Percentiles rank a stretch among this genome's conserved stretches.
Evolutionary conservation across 139 green algal genomes (phyloP).

Genomic region (Chlorella vulgaris): DNA sequence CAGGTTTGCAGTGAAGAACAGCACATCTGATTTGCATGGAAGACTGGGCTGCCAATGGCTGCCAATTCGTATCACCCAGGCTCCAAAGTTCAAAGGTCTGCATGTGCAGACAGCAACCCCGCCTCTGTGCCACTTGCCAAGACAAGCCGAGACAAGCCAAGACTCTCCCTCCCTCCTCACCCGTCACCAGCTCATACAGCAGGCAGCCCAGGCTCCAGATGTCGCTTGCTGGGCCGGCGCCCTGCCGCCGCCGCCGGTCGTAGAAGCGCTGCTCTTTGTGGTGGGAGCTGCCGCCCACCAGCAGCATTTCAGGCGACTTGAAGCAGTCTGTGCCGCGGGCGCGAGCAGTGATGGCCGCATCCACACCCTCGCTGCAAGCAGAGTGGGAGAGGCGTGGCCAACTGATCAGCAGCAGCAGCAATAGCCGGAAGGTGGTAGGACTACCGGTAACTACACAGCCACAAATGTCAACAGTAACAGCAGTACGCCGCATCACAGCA

Average conservation of each 20-base stretch:
- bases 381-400: too few relatives aligned
- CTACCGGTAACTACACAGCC: too few relatives aligned
- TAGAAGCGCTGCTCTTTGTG: constrained; percentile 28
- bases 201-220: constrained; percentile 88
- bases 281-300: constrained; percentile 51
- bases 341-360: constrained; percentile 24
- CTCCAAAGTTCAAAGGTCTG: too few relatives aligned
- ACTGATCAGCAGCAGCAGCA: too few relatives aligned
- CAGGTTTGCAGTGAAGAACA: neutral
- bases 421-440: too few relatives aligned
- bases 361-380: constrained; percentile 1
- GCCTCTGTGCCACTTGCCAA: too few relatives aligned
- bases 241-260: constrained; percentile 50
- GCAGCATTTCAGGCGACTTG: constrained; percentile 89
- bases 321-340: constrained; percentile 81
- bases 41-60: too few relatives aligned
- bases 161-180: constrained; percentile 21
- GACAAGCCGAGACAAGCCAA: neutral
- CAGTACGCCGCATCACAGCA: too few relatives aligned
- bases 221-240: constrained; percentile 71
- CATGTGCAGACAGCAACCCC: too few relatives aligned
- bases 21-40: too few relatives aligned
- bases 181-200: constrained; percentile 85
- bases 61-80: too few relatives aligned
- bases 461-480: too few relatives aligned